Conservation (phyloP, 2,329 filamentous ascomycete genomes). For the Macroventuria anomochaeta region DNA sequence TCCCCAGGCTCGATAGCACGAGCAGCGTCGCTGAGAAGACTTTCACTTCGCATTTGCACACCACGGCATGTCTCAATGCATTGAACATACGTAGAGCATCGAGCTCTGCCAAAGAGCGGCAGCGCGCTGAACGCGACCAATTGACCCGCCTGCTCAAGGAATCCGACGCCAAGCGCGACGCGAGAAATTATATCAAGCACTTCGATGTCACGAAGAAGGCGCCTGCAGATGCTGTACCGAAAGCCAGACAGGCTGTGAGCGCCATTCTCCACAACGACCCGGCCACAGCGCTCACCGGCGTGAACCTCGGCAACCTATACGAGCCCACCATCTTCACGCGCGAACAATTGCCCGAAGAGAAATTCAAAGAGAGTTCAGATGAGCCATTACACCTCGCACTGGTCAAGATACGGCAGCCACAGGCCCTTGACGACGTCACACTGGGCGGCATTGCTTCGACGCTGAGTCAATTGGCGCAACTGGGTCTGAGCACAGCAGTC, state of each 20-base stretch:
- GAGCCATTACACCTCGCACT: conserved; percentile 77
- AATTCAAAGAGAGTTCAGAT: conserved; percentile 26
- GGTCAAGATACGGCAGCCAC: conserved; percentile 80
- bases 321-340: conserved; percentile 65
- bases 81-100: conserved; percentile 29
- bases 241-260: conserved; percentile 24
- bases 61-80: conserved; percentile 12
- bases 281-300: conserved; percentile 54
- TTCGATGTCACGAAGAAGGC: conserved; percentile 61
- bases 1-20: conserved; percentile 33
- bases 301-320: conserved; percentile 69
- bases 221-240: conserved; percentile 12
- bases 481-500: conserved; percentile 83
- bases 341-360: conserved; percentile 52
- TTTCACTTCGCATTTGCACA: conserved; percentile 18
- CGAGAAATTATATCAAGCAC: conserved; percentile 87
- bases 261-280: conserved; percentile 40
- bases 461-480: conserved; percentile 77
- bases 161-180: conserved; percentile 90
- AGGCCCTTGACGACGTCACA: conserved; percentile 71
- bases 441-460: conserved; percentile 81
- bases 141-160: conserved; percentile 71
- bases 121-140: conserved; percentile 47
- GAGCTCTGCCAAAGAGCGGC: conserved; percentile 44
- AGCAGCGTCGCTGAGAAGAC: conserved; percentile 8